phyloP scores from a whole-genome alignment of 768 basidiomycete genomes.

The Russula griseocarnosa region DNA sequence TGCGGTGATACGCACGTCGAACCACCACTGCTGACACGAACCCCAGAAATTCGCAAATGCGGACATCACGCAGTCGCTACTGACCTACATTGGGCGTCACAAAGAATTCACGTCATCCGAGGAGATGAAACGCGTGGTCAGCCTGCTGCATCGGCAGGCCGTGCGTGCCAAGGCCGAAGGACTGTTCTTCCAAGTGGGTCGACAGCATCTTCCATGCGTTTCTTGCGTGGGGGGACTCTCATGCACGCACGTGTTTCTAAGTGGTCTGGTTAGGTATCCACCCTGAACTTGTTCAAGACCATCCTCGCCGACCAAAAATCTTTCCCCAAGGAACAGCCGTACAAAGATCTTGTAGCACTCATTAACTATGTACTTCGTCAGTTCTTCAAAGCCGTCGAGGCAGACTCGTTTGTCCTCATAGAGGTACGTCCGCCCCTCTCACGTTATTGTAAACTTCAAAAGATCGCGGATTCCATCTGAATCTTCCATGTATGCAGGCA shows the following conservation, averaged over 20 bases:
- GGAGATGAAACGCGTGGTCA: slow-evolving; percentile 86
- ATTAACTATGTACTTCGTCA: slow-evolving; percentile 84
- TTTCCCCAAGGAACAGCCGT: slow-evolving; percentile 70
- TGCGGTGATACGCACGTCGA: neutral
- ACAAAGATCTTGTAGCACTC: slow-evolving; percentile 78
- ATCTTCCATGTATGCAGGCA: slow-evolving; percentile 43
- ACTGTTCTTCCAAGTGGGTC: slow-evolving; percentile 85
- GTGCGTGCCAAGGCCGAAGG: slow-evolving; percentile 91
- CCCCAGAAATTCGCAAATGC: slow-evolving; percentile 84
- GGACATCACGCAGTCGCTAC: slow-evolving; percentile 77
- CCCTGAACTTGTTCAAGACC: slow-evolving; percentile 80
- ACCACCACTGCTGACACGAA: slow-evolving; percentile 25
- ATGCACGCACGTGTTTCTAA: neutral
- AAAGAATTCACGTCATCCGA: slow-evolving; percentile 75
- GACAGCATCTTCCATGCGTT: slow-evolving; percentile 10
- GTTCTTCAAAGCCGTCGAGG: slow-evolving; percentile 89
- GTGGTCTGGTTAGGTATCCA: slow-evolving; percentile 64
- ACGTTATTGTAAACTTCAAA: neutral
- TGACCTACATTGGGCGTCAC: slow-evolving; percentile 80
- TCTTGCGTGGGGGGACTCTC: slow-evolving; percentile 15
- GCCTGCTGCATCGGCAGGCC: slow-evolving; percentile 85
- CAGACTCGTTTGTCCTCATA: slow-evolving; percentile 82
- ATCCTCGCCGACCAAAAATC: slow-evolving; percentile 79
- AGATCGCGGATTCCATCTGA: neutral
- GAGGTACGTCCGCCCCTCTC: slow-evolving; percentile 50